A percentile compares a stretch with the other conserved stretches of the same genome.
Evolutionary conservation across 805 yeast species (phyloP).

Genomic region (Hermanozyma aechmeae): DNA sequence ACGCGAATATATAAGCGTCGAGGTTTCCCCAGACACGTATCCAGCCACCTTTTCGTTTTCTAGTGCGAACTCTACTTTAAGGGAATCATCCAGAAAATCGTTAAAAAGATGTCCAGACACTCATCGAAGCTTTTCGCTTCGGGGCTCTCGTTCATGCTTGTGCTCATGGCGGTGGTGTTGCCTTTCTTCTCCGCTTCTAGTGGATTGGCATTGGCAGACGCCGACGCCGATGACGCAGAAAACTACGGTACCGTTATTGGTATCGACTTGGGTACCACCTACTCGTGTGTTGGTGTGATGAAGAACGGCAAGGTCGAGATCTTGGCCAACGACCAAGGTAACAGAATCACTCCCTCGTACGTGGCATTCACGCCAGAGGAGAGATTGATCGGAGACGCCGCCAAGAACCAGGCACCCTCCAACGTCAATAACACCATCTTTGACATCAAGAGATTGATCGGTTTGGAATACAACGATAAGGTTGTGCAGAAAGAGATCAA

Average conservation of each 20-base stretch:
- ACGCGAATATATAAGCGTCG: no score
- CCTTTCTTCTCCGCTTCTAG: slow-evolving; percentile 21
- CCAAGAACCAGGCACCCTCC: not conserved
- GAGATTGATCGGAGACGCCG: not conserved
- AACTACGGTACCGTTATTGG: slow-evolving; percentile 41
- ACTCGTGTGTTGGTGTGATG: not conserved
- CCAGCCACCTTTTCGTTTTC: no score
- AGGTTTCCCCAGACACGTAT: no score
- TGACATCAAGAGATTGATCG: not conserved
- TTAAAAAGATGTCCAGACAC: no score
- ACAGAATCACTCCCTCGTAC: not conserved
- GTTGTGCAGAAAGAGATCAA: not conserved
- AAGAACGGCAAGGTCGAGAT: not conserved
- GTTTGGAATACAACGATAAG: not conserved
- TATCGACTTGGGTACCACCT: not conserved
- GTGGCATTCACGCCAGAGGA: not conserved
- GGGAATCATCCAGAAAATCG: no score
- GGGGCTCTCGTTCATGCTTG: slow-evolving; percentile 20
- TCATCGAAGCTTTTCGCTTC: no score
- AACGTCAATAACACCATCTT: not conserved
- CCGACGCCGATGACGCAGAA: slow-evolving; percentile 20
- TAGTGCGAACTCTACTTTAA: no score
- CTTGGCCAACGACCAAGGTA: not conserved
- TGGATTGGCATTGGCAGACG: slow-evolving; percentile 13
- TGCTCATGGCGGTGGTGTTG: slow-evolving; percentile 25